A percentile compares a stretch with the other conserved stretches of the same genome.
phyloP scores from a whole-genome alignment of 805 yeast species.

The Candida arabinofermentans region DNA sequence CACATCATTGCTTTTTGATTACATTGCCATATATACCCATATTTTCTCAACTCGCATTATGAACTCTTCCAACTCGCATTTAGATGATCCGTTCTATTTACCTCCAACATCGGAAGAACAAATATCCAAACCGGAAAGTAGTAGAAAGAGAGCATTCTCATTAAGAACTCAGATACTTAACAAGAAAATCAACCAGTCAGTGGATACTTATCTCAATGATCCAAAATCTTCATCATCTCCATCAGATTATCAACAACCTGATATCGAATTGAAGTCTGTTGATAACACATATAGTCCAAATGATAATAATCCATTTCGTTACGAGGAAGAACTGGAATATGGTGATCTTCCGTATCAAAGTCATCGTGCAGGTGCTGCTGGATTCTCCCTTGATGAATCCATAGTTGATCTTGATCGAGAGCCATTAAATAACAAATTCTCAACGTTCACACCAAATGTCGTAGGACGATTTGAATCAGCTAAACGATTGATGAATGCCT shows the following conservation, averaged over 20 bases:
- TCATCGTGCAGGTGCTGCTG: too few species aligned
- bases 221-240: conserved; percentile 1
- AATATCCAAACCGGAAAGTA: conserved; percentile 21
- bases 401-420: too few species aligned
- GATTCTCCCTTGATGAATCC: conserved; percentile 17
- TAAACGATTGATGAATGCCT: conserved; percentile 19
- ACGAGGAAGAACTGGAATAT: conserved; percentile 8
- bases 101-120: not conserved
- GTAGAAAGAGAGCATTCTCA: conserved; percentile 62
- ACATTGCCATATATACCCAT: too few species aligned
- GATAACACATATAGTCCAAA: conserved; percentile 27
- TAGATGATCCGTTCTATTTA: conserved; percentile 1
- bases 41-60: too few species aligned
- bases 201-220: conserved; percentile 11
- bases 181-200: conserved; percentile 31
- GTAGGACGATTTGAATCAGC: conserved; percentile 5
- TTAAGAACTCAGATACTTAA: conserved; percentile 62
- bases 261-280: conserved; percentile 32
- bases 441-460: conserved; percentile 3
- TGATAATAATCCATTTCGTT: conserved; percentile 19
- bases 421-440: conserved; percentile 5
- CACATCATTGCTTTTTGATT: too few species aligned
- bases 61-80: not conserved
- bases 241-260: conserved; percentile 19
- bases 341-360: too few species aligned